These are phyloP conservation scores for Colletotrichum tropicicola DNA, from an alignment of 2,329 filamentous ascomycete genomes.

Conservation along the genomic window DNA sequence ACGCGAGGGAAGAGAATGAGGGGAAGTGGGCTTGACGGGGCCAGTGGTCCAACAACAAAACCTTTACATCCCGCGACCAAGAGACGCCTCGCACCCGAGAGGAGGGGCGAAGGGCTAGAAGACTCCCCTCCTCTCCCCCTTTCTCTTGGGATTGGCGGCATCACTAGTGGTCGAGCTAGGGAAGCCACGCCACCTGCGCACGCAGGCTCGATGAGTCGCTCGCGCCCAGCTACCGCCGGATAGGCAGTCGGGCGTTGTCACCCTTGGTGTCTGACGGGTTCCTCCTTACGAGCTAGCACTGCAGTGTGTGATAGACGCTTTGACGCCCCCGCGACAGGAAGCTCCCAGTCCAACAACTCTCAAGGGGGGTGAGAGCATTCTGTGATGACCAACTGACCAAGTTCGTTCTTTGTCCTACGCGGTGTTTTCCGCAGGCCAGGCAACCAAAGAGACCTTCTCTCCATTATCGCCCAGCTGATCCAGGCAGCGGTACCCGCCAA, in stretches of 20 bases:
- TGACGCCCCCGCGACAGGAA: background rate
- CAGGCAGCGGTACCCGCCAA: background rate
- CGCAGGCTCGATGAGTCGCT: slow-evolving; percentile 7
- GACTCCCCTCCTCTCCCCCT: background rate
- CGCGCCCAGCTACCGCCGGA: background rate
- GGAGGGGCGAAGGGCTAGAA: background rate
- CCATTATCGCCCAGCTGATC: background rate
- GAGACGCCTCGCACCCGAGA: background rate
- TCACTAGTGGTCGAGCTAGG: slow-evolving; percentile 3
- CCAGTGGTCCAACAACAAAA: background rate
- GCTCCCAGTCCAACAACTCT: background rate
- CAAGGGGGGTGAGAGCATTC: background rate
- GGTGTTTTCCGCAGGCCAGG: too few relatives aligned
- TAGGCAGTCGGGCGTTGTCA: background rate
- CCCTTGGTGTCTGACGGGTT: background rate
- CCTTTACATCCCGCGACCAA: too few relatives aligned
- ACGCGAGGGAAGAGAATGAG: background rate
- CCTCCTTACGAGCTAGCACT: background rate
- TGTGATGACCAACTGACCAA: too few relatives aligned
- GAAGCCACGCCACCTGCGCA: slow-evolving; percentile 6
- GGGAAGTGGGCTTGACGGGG: background rate
- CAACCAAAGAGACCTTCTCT: too few relatives aligned
- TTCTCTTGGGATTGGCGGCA: background rate
- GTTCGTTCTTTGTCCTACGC: too few relatives aligned
- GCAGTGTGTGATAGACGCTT: background rate